Conservation (phyloP, 768 basidiomycete genomes). For the Lactarius quietus region DNA sequence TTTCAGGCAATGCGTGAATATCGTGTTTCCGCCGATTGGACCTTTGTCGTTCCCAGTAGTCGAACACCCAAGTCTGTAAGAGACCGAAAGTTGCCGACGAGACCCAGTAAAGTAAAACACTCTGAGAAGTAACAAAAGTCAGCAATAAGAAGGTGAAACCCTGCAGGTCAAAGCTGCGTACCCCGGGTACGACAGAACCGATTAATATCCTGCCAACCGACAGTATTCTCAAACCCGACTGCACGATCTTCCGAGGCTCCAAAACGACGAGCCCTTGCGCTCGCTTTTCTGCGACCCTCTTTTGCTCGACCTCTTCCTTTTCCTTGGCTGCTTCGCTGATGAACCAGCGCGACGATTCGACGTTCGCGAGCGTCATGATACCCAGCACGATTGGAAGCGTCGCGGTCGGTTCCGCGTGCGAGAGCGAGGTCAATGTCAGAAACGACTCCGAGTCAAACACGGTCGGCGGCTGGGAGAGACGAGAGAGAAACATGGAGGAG, state of each 20-base stretch:
- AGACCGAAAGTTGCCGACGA: conserved; percentile 73
- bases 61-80: conserved; percentile 69
- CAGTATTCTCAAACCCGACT: conserved; percentile 50
- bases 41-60: conserved; percentile 54
- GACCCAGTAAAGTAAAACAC: conserved; percentile 72
- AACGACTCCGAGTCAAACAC: conserved; percentile 78
- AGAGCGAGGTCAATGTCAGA: conserved; percentile 64
- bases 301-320: conserved; percentile 45
- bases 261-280: conserved; percentile 44
- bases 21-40: conserved; percentile 19
- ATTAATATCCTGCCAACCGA: conserved; percentile 66
- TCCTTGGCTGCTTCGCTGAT: conserved; percentile 55
- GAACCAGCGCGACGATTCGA: conserved; percentile 75
- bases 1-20: not conserved
- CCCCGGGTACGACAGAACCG: conserved; percentile 68
- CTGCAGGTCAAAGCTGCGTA: conserved; percentile 34
- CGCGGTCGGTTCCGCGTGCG: conserved; percentile 68
- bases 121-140: conserved; percentile 37
- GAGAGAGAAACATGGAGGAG: conserved; percentile 55
- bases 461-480: conserved; percentile 52
- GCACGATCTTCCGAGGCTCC: conserved; percentile 49
- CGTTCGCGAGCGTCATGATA: conserved; percentile 71
- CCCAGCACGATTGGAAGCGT: conserved; percentile 68
- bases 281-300: conserved; percentile 43
- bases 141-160: conserved; percentile 6